Evolutionary conservation across 495 filamentous ascomycete genomes (phyloP).

Genomic region (Penicillium nucicola): DNA sequence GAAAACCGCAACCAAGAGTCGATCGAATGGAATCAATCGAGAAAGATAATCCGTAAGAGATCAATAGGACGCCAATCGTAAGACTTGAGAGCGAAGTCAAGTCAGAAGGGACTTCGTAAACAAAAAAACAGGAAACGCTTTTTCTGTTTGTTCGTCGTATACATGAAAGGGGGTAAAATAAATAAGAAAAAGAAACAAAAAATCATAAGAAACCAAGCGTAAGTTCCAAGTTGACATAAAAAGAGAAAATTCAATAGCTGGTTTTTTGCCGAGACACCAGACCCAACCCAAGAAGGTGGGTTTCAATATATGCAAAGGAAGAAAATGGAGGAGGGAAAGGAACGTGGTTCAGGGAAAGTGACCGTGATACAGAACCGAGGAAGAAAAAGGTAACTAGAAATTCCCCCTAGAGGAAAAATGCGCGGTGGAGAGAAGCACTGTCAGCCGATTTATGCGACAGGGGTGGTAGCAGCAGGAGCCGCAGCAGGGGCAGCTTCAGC

Average conservation of each 20-base stretch:
- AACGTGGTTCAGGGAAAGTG: conserved; percentile 22
- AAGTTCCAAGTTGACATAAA: conserved; percentile 8
- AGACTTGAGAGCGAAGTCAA: conserved; percentile 30
- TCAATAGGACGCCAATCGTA: conserved; percentile 46
- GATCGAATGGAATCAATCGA: conserved; percentile 25
- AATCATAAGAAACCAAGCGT: conserved; percentile 1
- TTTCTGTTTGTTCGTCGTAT: conserved; percentile 43
- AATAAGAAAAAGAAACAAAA: conserved; percentile 5
- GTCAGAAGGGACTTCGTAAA: conserved; percentile 29
- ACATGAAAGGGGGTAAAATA: conserved; percentile 35
- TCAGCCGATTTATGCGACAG: conserved; percentile 50
- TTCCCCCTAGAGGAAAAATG: conserved; percentile 15
- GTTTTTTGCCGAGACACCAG: background rate
- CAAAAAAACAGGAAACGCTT: conserved; percentile 26
- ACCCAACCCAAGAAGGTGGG: conserved; percentile 12
- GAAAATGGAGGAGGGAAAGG: conserved; percentile 23
- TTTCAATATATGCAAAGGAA: conserved; percentile 46
- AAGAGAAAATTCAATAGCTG: conserved; percentile 4
- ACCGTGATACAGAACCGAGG: conserved; percentile 33
- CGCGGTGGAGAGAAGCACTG: conserved; percentile 20
- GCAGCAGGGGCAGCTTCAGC: conserved; percentile 40
- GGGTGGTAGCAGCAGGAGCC: conserved; percentile 48
- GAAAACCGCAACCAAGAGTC: conserved; percentile 31
- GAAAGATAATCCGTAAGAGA: conserved; percentile 32
- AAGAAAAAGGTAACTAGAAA: conserved; percentile 26